Evolutionary conservation across 1,284 basidiomycete genomes (phyloP).

Genomic region (Puccinia sorghi): DNA sequence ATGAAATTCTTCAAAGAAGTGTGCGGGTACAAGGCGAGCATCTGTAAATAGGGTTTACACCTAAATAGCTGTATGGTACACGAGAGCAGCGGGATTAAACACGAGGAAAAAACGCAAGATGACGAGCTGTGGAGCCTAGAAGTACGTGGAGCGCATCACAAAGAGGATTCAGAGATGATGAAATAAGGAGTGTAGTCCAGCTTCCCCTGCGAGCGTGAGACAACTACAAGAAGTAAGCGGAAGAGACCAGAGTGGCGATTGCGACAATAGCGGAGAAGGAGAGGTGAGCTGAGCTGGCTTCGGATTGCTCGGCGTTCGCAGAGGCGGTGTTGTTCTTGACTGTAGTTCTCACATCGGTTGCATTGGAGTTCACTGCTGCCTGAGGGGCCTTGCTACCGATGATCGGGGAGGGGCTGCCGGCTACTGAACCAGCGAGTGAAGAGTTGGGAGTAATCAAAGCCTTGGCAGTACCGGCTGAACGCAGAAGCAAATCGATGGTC

Average conservation of each 20-base stretch:
- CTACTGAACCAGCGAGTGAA: background rate
- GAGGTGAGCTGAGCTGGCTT: background rate
- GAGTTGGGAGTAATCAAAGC: constrained; percentile 8
- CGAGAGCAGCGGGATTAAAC: no score
- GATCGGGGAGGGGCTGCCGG: background rate
- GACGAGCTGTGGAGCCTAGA: no score
- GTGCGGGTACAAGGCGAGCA: no score
- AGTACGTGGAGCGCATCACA: background rate
- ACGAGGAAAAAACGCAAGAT: no score
- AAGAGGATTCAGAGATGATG: background rate
- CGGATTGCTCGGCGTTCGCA: background rate
- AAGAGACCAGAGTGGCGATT: background rate
- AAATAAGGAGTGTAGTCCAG: background rate
- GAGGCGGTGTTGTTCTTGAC: constrained; percentile 14
- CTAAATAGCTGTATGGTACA: no score
- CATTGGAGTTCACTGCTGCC: background rate
- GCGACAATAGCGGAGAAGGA: background rate
- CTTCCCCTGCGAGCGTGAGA: background rate
- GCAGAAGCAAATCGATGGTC: background rate
- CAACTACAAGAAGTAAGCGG: background rate
- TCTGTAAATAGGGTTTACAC: no score
- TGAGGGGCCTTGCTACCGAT: background rate
- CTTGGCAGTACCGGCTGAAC: background rate
- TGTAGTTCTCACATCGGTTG: background rate
- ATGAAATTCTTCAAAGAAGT: no score